Conservation (phyloP, 1,139 yeast genomes). For the Yamadazyma triangularis region DNA sequence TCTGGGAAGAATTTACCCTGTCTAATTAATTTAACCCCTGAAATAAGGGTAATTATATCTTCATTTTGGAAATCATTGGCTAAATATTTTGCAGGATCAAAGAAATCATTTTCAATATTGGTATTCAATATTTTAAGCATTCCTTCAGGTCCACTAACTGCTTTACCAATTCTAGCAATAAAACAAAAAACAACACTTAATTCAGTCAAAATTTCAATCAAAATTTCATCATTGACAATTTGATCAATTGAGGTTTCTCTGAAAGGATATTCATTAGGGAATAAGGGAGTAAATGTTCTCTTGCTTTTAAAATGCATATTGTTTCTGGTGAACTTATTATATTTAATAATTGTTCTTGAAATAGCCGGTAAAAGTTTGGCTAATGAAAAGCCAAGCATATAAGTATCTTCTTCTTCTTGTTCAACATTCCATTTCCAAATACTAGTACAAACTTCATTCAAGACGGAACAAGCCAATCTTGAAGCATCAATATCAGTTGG, state of each 20-base stretch:
- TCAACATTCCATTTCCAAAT: slow-evolving; percentile 29
- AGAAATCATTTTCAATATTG: slow-evolving; percentile 27
- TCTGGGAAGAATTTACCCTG: slow-evolving; percentile 62
- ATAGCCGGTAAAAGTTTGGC: slow-evolving; percentile 50
- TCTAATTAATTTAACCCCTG: slow-evolving; percentile 55
- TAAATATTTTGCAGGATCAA: slow-evolving; percentile 28
- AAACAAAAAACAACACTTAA: slow-evolving; percentile 56
- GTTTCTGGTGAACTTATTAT: slow-evolving; percentile 50
- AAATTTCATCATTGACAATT: slow-evolving; percentile 61
- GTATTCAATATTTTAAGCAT: slow-evolving; percentile 23
- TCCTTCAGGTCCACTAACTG: slow-evolving; percentile 45
- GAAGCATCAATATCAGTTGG: slow-evolving; percentile 54
- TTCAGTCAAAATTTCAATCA: slow-evolving; percentile 74
- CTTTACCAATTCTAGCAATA: slow-evolving; percentile 50
- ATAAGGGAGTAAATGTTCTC: slow-evolving; percentile 61
- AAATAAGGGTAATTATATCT: slow-evolving; percentile 44
- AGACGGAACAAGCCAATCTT: slow-evolving; percentile 57
- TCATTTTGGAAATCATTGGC: slow-evolving; percentile 33
- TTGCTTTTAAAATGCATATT: slow-evolving; percentile 52
- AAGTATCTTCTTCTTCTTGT: slow-evolving; percentile 18
- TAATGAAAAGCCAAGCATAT: slow-evolving; percentile 40
- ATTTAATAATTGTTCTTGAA: slow-evolving; percentile 47
- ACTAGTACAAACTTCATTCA: slow-evolving; percentile 44
- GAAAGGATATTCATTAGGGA: slow-evolving; percentile 69
- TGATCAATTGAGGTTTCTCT: slow-evolving; percentile 67